Base-by-base conservation (phyloP, 768 basidiomycete species). In the Dentipellis sp. region DNA sequence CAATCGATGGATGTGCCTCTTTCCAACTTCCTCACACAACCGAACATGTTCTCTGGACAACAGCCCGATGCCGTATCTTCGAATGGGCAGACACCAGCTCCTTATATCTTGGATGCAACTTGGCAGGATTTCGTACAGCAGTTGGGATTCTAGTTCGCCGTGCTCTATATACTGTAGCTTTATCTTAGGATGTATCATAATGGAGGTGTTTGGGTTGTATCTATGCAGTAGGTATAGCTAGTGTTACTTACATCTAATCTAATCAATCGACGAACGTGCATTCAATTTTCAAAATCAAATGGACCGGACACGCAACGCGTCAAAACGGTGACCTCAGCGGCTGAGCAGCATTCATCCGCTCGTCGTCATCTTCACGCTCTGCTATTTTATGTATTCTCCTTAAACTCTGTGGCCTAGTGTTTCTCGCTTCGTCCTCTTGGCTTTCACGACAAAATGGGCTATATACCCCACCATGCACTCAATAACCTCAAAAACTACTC, bases 401-500 rank as follows among this genome's bases (percentile, higher is more conserved):
- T 34, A 45, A n/a, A 21, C 16, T 42, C 17, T 35, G 19, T 40
- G 38, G 0, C 35, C 37, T 40, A 9, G 11, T 45, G 29, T 2
- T 19, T 10, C 17, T 22, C 22, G 10, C 12, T 29, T 29, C 29
- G 29, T 29, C 29, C 29, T 29, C 29, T 29, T 29, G 29, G 29
- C 29, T 29, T 29, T 29, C 29, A 11, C 29, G 23, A 11, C 10
- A 59, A 49, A 38, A 86, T 88, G 86, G 73, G 77, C 51, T 86
- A 86, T 67, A 77, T 92, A 50, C 79, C 86, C 3, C 72, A 73
- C 51, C 67, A 76, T 14, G 83, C 86, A n/a, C 78, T 92, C 21
- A 77, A 80, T 60, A 88, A 89, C 53, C 75, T 94, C 45, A 81
- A 81, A 64, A 81, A 81, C 60, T 93, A 94, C 67, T 72, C 82